phyloP scores from a whole-genome alignment of 805 yeast genomes.

The Metschnikowia arizonensis region DNA sequence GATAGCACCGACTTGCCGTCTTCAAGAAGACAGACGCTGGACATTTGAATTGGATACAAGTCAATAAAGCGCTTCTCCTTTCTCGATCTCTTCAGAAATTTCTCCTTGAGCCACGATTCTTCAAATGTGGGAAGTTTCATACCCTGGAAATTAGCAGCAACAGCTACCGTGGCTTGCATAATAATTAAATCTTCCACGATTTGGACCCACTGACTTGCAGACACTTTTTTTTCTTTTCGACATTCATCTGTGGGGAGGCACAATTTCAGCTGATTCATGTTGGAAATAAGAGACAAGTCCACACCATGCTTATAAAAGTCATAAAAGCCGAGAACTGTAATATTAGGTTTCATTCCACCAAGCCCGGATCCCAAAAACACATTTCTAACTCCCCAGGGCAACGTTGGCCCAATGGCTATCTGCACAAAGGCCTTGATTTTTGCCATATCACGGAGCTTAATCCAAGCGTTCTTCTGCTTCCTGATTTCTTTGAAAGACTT shows the following conservation, averaged over 20 bases:
- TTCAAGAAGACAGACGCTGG: conserved; percentile 66
- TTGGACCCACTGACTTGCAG: conserved; percentile 84
- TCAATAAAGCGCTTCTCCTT: conserved; percentile 61
- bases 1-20: conserved; percentile 69
- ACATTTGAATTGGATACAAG: conserved; percentile 95
- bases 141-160: conserved; percentile 80
- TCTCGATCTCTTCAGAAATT: conserved; percentile 1
- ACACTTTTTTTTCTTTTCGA: conserved; percentile 63
- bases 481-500: conserved; percentile 61
- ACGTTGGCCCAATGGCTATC: conserved; percentile 77
- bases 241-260: conserved; percentile 74
- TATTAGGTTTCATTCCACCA: conserved; percentile 98
- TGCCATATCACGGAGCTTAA: conserved; percentile 69
- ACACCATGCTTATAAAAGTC: conserved; percentile 51
- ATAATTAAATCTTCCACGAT: conserved; percentile 84
- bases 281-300: conserved; percentile 21
- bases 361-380: conserved; percentile 89
- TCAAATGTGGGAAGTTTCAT: conserved; percentile 55
- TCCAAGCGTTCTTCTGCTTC: conserved; percentile 78
- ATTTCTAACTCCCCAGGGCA: conserved; percentile 94
- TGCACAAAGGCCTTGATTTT: conserved; percentile 92
- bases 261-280: conserved; percentile 21
- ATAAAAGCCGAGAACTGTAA: conserved; percentile 86
- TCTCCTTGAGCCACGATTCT: conserved; percentile 15
- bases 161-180: conserved; percentile 87